Conservation (phyloP, 257 asterid species). For the Linderniella brevidens region DNA sequence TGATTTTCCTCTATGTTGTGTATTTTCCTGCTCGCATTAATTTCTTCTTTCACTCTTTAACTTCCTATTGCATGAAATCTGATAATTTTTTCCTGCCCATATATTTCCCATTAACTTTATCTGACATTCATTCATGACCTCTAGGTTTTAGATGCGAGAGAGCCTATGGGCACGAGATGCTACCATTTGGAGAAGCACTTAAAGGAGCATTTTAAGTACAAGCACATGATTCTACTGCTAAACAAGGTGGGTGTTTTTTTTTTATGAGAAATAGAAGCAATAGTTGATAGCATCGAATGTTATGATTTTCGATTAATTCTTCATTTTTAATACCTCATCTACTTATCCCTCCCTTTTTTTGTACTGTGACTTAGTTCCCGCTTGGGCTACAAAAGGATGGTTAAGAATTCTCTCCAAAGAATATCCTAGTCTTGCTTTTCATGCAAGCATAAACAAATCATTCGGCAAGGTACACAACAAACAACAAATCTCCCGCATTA, state of each 20-base stretch:
- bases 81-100: background rate
- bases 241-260: constrained; percentile 51
- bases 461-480: constrained; percentile 65
- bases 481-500: no score
- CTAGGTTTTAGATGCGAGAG: constrained; percentile 95
- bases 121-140: constrained; percentile 8
- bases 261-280: background rate
- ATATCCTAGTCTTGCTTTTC: constrained; percentile 88
- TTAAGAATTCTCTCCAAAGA: constrained; percentile 72
- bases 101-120: background rate
- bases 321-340: background rate
- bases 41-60: no score
- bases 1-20: background rate
- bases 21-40: no score
- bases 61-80: no score
- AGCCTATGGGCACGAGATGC: constrained; percentile 95
- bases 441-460: constrained; percentile 88
- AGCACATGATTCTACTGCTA: constrained; percentile 73
- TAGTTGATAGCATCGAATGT: no score
- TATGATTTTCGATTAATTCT: no score
- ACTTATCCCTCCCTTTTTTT: background rate
- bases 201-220: constrained; percentile 83
- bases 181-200: constrained; percentile 91
- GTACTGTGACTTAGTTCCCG: constrained; percentile 93
- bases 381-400: constrained; percentile 98